Evolutionary conservation across 768 basidiomycete genomes (phyloP), one percentile per base, ranked within the genome.

Genomic region (Mycena crocata): DNA sequence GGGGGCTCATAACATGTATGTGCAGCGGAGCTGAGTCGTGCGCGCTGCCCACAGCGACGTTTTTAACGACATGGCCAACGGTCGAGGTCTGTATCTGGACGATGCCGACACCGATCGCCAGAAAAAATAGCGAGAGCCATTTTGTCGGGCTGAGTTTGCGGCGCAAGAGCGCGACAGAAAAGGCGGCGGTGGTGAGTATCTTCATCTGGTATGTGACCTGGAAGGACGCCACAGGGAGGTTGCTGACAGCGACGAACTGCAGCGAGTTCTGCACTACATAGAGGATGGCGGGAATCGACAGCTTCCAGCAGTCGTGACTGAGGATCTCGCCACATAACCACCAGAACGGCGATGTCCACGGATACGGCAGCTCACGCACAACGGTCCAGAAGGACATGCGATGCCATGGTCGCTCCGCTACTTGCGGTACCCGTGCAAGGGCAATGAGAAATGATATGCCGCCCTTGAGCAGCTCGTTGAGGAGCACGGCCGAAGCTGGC

Each of bases 171-270:
- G 88, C 79, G 59, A 97, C 95, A 46, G 93, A 94, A 78, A 96
- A 96, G 55, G 92, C 94, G 24, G 95, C 96, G 19, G 96, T 98
- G 52, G 96, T 98, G 62, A 98, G 86, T 76, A 98, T 98, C 80
- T 98, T 98, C 96, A 98, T 96, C 80, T 98, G 96, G 77, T 98
- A 97, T 12, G 93, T 94, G 68, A 98, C 95, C 77, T 99, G 97
- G 82, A 98, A 99, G 3, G 97, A 95, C 17, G 98, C 97, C 57
- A 95, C 96, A 40, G 95, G 94, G 63, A 99, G 88, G 79, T 99
- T 99, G 70, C 89, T 89, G 67, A 97, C 92, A 26, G 98, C 98
- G 70, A 98, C 94, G 79, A 97, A 99, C 78, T 99, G 98, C 26
- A 99, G 89, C 40, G 94, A 93, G 78, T 98, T 98, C 79, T 99